Conservation (phyloP, 345 rosid genomes). For the Jatropha curcas region DNA sequence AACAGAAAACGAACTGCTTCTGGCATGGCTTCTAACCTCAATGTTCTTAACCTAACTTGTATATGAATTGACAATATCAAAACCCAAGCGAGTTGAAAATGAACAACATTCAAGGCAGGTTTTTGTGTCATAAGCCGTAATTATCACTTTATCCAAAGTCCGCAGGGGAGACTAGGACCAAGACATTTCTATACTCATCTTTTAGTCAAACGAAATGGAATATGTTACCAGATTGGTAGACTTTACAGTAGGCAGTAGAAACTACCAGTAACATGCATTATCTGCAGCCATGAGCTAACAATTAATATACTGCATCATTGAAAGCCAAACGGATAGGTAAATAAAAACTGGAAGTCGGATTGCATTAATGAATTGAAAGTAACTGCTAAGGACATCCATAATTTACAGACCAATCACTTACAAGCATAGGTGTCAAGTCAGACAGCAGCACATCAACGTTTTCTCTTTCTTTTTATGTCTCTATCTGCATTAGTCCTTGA, state of each 20-base stretch:
- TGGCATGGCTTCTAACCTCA: neutral
- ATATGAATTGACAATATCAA: neutral
- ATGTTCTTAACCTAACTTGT: neutral
- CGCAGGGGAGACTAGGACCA: neutral
- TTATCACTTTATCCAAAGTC: neutral
- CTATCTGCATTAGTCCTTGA: conserved; percentile 28
- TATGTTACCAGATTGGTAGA: neutral
- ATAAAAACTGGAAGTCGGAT: neutral
- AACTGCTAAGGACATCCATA: neutral
- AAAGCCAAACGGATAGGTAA: neutral
- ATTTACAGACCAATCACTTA: neutral
- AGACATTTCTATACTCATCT: neutral
- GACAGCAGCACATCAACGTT: conserved; percentile 35
- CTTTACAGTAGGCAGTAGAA: neutral
- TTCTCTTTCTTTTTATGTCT: conserved; percentile 64
- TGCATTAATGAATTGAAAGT: neutral
- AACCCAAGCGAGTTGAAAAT: neutral
- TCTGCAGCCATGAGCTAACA: neutral
- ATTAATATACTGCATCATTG: neutral
- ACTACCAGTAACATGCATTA: neutral
- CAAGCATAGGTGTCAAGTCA: neutral
- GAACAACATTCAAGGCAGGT: neutral
- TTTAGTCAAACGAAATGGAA: neutral
- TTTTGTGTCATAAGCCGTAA: neutral
- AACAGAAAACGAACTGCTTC: neutral